A percentile compares a stretch with the other conserved stretches of the same genome.
These are phyloP conservation scores for Kwoniella shandongensis DNA, from an alignment of 768 basidiomycete species.

Conservation along the genomic window DNA sequence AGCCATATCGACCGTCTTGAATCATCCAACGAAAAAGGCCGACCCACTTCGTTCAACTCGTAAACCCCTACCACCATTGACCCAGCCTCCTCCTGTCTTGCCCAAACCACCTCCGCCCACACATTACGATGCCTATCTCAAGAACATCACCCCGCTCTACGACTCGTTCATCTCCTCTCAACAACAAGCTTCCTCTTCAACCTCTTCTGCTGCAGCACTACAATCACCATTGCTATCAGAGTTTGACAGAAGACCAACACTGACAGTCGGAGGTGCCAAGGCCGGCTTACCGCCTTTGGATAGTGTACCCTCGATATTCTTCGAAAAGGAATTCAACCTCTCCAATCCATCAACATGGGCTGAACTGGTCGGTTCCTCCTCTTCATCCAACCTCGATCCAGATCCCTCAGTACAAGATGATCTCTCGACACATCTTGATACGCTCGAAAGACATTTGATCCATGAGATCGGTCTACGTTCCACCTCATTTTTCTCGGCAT, in stretches of 20 bases:
- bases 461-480: conserved; percentile 88
- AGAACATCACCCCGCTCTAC: conserved; percentile 53
- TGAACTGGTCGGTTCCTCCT: conserved; percentile 55
- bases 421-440: conserved; percentile 87
- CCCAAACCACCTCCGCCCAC: conserved; percentile 52
- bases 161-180: conserved; percentile 34
- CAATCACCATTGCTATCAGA: conserved; percentile 17
- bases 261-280: conserved; percentile 49
- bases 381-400: conserved; percentile 18
- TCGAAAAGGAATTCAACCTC: conserved; percentile 73
- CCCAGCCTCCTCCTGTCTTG: conserved; percentile 61
- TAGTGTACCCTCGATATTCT: conserved; percentile 77
- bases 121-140: conserved; percentile 51
- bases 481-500: conserved; percentile 91
- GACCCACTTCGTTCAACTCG: conserved; percentile 81
- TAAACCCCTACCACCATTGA: conserved; percentile 64
- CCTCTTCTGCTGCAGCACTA: not conserved
- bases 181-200: conserved; percentile 25
- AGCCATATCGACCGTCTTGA: conserved; percentile 93
- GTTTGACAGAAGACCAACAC: conserved; percentile 41
- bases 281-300: conserved; percentile 67
- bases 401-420: conserved; percentile 69
- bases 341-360: conserved; percentile 74
- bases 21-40: conserved; percentile 79
- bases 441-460: conserved; percentile 89